phyloP scores from a whole-genome alignment of 2,329 filamentous ascomycete species.

The Beauveria pseudobassiana region DNA sequence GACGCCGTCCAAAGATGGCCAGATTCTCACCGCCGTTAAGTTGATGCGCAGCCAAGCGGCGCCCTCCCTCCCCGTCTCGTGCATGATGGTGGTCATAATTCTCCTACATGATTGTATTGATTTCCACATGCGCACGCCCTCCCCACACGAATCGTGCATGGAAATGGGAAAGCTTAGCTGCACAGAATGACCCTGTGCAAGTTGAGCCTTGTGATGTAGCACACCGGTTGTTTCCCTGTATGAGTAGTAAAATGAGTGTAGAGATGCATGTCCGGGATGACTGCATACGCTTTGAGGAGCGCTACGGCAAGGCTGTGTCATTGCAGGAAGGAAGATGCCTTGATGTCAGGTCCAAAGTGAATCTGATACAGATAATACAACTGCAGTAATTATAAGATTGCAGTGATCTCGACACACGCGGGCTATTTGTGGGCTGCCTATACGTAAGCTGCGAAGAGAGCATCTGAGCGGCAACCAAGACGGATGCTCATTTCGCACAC shows the following conservation, averaged over 20 bases:
- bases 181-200: neutral
- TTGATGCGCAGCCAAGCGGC: neutral
- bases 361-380: too few species aligned
- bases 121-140: neutral
- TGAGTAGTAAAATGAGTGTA: neutral
- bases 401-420: too few species aligned
- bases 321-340: too few species aligned
- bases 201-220: neutral
- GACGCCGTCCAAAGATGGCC: neutral
- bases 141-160: neutral
- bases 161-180: neutral
- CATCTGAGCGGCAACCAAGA: too few species aligned
- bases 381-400: too few species aligned
- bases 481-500: too few species aligned
- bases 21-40: neutral
- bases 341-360: too few species aligned
- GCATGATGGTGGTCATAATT: neutral
- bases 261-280: neutral
- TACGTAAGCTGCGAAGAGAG: too few species aligned
- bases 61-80: neutral
- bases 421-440: too few species aligned
- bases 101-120: neutral
- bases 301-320: neutral
- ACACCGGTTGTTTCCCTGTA: neutral
- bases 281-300: neutral